Percentiles rank a stretch among this genome's conserved stretches.
Conservation (phyloP, 257 asterid genomes). For the Cordia subcordata region DNA sequence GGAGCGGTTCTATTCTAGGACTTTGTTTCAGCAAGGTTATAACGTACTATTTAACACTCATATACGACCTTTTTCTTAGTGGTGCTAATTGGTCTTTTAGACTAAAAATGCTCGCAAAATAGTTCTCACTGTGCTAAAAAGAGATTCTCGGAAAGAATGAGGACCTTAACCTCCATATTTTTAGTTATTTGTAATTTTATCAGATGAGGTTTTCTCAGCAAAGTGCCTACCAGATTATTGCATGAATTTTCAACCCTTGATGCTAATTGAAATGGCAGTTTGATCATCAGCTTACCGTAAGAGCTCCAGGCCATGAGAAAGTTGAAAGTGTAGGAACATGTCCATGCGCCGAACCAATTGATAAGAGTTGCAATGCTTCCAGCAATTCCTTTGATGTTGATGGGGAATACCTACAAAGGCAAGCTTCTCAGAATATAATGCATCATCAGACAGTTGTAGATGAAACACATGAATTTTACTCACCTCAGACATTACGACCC, state of each 20-base stretch:
- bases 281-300: conserved; percentile 38
- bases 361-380: conserved; percentile 90
- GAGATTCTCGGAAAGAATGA: too few relatives aligned
- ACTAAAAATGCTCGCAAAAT: too few relatives aligned
- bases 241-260: neutral
- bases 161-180: too few relatives aligned
- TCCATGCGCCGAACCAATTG: conserved; percentile 98
- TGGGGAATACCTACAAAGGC: conserved; percentile 71
- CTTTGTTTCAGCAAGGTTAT: too few relatives aligned
- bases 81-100: too few relatives aligned
- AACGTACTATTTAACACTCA: too few relatives aligned
- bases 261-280: neutral
- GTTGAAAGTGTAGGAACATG: conserved; percentile 82
- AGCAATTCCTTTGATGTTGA: conserved; percentile 86
- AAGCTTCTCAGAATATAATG: neutral
- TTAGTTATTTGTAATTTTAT: too few relatives aligned
- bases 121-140: too few relatives aligned
- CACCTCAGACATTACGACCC: conserved; percentile 99
- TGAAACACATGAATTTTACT: neutral
- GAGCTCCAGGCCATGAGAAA: conserved; percentile 92
- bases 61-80: too few relatives aligned
- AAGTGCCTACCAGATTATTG: neutral
- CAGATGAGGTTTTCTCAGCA: neutral
- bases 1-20: too few relatives aligned
- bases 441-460: neutral